These are phyloP conservation scores for Clarireedia paspali DNA, from an alignment of 2,329 filamentous ascomycete species.

Conservation along the genomic window DNA sequence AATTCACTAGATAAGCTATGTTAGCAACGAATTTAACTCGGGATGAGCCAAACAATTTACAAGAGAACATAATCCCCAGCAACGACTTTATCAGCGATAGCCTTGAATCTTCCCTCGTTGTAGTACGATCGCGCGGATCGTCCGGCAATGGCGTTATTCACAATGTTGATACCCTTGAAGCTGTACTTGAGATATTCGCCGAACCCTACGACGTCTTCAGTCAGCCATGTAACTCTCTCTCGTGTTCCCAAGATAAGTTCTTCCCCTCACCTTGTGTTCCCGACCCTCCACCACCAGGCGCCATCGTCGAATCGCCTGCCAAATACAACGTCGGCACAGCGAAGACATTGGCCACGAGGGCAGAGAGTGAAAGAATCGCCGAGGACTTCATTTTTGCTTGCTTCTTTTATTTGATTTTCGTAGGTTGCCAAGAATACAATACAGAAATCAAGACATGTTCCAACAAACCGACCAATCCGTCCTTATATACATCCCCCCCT, in stretches of 20 bases:
- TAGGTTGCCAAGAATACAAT: too few relatives aligned
- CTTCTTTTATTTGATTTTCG: too few relatives aligned
- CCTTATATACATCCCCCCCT: too few relatives aligned
- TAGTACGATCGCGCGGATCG: conserved; percentile 60
- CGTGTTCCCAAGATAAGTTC: too few relatives aligned
- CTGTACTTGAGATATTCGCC: conserved; percentile 50
- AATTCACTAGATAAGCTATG: conserved; percentile 30
- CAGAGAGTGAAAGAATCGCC: neutral
- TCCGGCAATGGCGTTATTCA: conserved; percentile 59
- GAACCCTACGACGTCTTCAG: conserved; percentile 42
- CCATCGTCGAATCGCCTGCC: conserved; percentile 57
- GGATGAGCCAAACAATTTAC: neutral
- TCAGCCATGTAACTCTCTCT: neutral
- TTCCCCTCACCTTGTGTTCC: conserved; percentile 33
- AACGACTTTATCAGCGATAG: conserved; percentile 39
- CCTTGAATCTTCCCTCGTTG: conserved; percentile 56
- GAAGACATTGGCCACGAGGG: conserved; percentile 1
- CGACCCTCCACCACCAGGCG: conserved; percentile 36
- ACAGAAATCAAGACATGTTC: too few relatives aligned
- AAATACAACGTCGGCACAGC: conserved; percentile 40
- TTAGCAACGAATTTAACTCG: neutral
- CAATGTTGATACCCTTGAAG: conserved; percentile 38
- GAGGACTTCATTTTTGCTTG: too few relatives aligned
- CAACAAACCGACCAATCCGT: too few relatives aligned
- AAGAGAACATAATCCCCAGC: conserved; percentile 44